Percentiles rank a stretch among this genome's conserved stretches.
phyloP scores from a whole-genome alignment of 768 basidiomycete genomes.

The Mycena maculata region DNA sequence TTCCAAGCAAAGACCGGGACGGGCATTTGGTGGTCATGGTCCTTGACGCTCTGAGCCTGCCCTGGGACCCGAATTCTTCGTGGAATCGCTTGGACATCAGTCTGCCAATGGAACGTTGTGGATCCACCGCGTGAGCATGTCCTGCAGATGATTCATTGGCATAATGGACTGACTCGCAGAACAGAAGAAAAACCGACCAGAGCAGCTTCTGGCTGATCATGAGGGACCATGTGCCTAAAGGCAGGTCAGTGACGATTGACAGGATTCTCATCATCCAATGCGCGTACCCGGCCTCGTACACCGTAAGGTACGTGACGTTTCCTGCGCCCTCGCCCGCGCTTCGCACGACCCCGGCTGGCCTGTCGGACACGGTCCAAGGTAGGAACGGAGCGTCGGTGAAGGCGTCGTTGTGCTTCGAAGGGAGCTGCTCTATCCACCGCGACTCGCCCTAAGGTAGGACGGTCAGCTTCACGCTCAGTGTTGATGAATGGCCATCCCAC shows the following conservation, averaged over 20 bases:
- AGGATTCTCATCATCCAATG: background rate
- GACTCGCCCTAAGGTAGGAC: slow-evolving; percentile 2
- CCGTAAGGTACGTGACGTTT: slow-evolving; percentile 21
- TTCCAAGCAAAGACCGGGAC: no score
- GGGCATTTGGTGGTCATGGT: no score
- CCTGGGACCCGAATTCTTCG: no score
- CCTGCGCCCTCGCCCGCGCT: slow-evolving; percentile 24
- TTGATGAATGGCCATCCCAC: background rate
- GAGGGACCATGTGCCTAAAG: slow-evolving; percentile 23
- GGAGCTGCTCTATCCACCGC: slow-evolving; percentile 14
- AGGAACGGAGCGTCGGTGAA: slow-evolving; percentile 17
- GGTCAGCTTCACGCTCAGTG: background rate
- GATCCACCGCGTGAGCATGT: slow-evolving; percentile 21
- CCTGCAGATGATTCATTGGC: background rate
- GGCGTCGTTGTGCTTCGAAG: slow-evolving; percentile 17
- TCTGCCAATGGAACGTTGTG: slow-evolving; percentile 12
- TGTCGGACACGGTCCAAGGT: slow-evolving; percentile 20
- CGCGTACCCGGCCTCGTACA: slow-evolving; percentile 27
- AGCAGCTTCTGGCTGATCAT: slow-evolving; percentile 25
- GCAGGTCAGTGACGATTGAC: background rate
- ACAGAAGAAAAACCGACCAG: slow-evolving; percentile 1
- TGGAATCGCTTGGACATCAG: no score
- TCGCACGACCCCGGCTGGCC: slow-evolving; percentile 18
- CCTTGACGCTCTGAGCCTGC: no score
- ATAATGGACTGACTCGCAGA: background rate